Conservation (phyloP, 306 rosid species). For the Geum urbanum region DNA sequence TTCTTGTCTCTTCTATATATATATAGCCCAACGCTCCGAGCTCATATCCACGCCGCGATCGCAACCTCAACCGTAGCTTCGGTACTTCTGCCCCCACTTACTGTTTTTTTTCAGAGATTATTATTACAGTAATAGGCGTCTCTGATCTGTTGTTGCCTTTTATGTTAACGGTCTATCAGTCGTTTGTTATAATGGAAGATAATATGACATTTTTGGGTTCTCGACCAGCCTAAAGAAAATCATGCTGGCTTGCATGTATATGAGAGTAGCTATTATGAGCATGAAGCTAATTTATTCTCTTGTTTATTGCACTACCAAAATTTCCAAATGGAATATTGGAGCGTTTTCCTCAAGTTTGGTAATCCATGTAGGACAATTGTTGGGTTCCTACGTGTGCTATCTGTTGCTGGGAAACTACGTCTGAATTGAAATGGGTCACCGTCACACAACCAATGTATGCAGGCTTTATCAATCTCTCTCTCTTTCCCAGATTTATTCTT, state of each 20-base stretch:
- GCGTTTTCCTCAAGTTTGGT: neutral
- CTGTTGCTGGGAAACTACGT: slow-evolving; percentile 2
- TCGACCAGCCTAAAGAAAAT: too few species aligned
- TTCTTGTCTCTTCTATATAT: slow-evolving; percentile 5
- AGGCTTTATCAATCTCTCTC: neutral
- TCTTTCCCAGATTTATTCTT: neutral
- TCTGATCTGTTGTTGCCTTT: neutral
- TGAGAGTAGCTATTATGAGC: neutral
- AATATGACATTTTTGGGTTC: too few species aligned
- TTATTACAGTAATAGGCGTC: neutral
- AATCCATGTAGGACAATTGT: slow-evolving; percentile 27
- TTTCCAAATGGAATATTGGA: neutral
- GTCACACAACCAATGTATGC: slow-evolving; percentile 23
- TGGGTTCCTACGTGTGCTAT: slow-evolving; percentile 8
- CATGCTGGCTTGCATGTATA: too few species aligned
- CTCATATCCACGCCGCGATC: slow-evolving; percentile 12
- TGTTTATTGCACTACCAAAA: neutral
- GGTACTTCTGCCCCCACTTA: slow-evolving; percentile 12
- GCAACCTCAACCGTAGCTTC: slow-evolving; percentile 17
- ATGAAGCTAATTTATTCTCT: neutral
- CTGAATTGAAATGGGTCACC: slow-evolving; percentile 33
- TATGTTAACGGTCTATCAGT: neutral
- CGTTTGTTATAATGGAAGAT: neutral
- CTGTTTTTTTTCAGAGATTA: neutral
- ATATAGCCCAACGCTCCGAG: neutral